Percentiles rank a stretch among this genome's conserved stretches.
phyloP scores from a whole-genome alignment of 139 green algal species.

The Diplosphaera chodatii region DNA sequence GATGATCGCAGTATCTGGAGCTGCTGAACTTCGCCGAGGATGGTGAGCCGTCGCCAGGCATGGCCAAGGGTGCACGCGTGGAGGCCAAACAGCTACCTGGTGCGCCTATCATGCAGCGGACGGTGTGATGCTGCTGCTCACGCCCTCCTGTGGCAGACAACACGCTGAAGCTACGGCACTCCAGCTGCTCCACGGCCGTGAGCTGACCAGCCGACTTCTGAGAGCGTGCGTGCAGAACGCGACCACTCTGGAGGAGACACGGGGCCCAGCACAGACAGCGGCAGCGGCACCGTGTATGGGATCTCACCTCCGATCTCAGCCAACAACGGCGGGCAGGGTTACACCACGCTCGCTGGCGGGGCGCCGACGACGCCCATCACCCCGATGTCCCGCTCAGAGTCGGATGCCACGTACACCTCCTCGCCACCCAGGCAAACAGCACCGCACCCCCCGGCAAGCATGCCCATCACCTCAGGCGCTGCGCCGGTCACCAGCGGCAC shows the following conservation, averaged over 20 bases:
- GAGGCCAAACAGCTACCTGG: background rate
- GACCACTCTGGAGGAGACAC: background rate
- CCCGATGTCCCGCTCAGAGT: background rate
- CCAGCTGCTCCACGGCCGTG: too few species aligned
- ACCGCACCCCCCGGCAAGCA: background rate
- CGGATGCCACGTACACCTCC: background rate
- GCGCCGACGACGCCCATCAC: background rate
- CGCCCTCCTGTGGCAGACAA: too few species aligned
- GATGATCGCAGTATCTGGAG: background rate
- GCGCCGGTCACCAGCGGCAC: background rate
- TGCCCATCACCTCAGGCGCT: background rate
- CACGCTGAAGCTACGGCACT: too few species aligned
- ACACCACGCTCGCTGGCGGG: too few species aligned
- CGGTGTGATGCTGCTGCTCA: too few species aligned
- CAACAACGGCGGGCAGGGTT: too few species aligned
- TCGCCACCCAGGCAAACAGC: background rate
- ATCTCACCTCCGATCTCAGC: background rate
- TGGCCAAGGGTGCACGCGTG: background rate
- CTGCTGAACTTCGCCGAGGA: background rate
- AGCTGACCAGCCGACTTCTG: too few species aligned
- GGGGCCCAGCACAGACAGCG: background rate
- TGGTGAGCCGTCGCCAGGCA: background rate
- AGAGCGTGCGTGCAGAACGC: too few species aligned
- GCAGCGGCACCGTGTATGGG: background rate
- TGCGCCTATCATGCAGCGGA: too few species aligned